Evolutionary conservation across 805 yeast species (phyloP).

Genomic region (Jamesozyma hellenica): DNA sequence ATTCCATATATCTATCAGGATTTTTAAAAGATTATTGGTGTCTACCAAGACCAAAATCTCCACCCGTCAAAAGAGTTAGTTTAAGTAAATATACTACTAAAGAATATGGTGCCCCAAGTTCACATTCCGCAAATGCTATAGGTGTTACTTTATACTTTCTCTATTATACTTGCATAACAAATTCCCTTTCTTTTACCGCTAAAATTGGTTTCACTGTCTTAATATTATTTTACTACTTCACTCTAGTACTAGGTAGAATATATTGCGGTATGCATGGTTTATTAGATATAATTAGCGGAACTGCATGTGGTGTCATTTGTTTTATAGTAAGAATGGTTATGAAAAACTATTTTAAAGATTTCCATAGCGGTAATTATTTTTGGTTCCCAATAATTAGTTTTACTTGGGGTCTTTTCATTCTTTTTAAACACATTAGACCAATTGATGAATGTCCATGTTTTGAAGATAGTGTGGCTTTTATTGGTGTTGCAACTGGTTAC

Average conservation of each 20-base stretch:
- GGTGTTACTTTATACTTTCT: conserved; percentile 54
- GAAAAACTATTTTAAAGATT: conserved; percentile 34
- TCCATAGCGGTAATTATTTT: conserved; percentile 17
- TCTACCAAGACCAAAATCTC: conserved; percentile 85
- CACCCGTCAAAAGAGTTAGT: conserved; percentile 83
- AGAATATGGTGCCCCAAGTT: conserved; percentile 92
- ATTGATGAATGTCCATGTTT: conserved; percentile 96
- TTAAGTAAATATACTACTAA: conserved; percentile 80
- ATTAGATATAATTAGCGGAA: conserved; percentile 62
- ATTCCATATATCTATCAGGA: conserved; percentile 58
- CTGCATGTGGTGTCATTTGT: conserved; percentile 47
- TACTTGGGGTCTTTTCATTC: conserved; percentile 36
- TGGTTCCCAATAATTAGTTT: conserved; percentile 33
- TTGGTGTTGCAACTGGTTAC: conserved; percentile 77
- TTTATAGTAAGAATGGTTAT: conserved; percentile 38
- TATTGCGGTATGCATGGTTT: conserved; percentile 99
- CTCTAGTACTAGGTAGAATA: conserved; percentile 69
- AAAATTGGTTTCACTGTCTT: conserved; percentile 12
- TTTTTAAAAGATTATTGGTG: conserved; percentile 76
- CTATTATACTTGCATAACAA: conserved; percentile 12
- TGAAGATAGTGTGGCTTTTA: conserved; percentile 88
- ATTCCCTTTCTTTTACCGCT: conserved; percentile 1
- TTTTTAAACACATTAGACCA: conserved; percentile 72
- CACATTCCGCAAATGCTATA: conserved; percentile 90
- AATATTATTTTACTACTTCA: conserved; percentile 41